Conservation (phyloP, 345 rosid species). For the Hibiscus syriacus region DNA sequence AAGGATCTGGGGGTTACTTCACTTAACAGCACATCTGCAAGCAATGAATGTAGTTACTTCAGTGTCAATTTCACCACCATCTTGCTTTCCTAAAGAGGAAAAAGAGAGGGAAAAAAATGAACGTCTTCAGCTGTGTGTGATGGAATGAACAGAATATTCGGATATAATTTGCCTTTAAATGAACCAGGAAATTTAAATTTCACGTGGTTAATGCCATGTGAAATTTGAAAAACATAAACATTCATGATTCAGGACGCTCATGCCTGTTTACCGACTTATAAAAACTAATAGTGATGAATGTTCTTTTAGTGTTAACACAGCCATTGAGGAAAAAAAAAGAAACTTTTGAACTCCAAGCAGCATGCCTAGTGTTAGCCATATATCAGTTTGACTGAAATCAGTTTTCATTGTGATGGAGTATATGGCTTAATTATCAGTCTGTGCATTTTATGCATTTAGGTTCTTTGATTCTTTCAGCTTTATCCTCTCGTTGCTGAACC, state of each 20-base stretch:
- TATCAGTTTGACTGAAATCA: background rate
- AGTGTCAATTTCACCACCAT: slow-evolving; percentile 4
- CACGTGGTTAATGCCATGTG: background rate
- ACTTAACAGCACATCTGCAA: slow-evolving; percentile 72
- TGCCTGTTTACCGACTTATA: background rate
- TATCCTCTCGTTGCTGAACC: slow-evolving; percentile 1
- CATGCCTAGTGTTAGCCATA: background rate
- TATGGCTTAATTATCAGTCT: background rate
- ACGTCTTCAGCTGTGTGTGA: background rate
- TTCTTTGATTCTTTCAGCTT: background rate
- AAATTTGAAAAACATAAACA: background rate
- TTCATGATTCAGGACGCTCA: background rate
- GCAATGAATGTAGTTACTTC: slow-evolving; percentile 11
- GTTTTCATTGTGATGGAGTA: background rate
- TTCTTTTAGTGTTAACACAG: background rate
- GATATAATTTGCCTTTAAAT: background rate
- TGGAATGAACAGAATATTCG: background rate
- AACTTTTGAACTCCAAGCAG: background rate
- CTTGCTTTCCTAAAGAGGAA: slow-evolving; percentile 3
- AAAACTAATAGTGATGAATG: background rate
- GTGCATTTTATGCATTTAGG: background rate
- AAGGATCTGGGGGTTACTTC: slow-evolving; percentile 56
- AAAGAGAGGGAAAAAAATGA: background rate
- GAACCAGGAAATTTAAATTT: background rate
- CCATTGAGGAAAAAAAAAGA: background rate